Base-by-base conservation (phyloP, 495 filamentous ascomycete species). In the Podospora tetraspora region DNA sequence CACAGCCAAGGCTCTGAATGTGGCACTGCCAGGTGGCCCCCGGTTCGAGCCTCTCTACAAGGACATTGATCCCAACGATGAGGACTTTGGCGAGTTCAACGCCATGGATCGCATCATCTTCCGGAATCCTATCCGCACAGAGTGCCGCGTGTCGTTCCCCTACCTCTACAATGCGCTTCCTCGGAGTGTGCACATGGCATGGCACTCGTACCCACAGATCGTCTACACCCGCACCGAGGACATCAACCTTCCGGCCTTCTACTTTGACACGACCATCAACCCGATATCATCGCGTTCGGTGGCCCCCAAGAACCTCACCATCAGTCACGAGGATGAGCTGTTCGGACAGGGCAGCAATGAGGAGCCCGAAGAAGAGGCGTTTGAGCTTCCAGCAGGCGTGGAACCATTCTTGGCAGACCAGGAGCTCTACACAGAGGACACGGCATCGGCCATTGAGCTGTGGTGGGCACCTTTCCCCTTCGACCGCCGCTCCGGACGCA, bases 21-120 rank as follows among this genome's bases (percentile, higher is more conserved):
- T 98, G 63, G 94, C 96, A 10, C 92, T 99, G 56, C 96, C 96
- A 16, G 96, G 96, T 76, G 96, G 96, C 43, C 96, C 96, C 70
- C 89, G 95, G 57, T 99, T 99, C 66, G 96, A 99, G 80, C 96
- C 96, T 19, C 80, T 99, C 12, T 99, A 98, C 84, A 99, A 99
- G 80, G 96, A 99, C 71, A 92, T 99, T 61, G 94, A 99, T 76
- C 96, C 96, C 32, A 98, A 99, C 73, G 94, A 98, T 73, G 96
- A 99, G 78, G 96, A 99, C 76, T 99, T 99, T 79, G 95, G 96
- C 76, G 96, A 99, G 79, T 99, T 99, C 86, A 99, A 99, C 73
- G 96, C 94, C 59, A 99, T 99, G 75, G 94, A 98, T 76, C 92
- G 96, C 68, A 99, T 99, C 79, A 99, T 99, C 72, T 99, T 99